These are phyloP conservation scores for Taphrina deformans DNA, from an alignment of 1,139 yeast species.

Conservation along the genomic window DNA sequence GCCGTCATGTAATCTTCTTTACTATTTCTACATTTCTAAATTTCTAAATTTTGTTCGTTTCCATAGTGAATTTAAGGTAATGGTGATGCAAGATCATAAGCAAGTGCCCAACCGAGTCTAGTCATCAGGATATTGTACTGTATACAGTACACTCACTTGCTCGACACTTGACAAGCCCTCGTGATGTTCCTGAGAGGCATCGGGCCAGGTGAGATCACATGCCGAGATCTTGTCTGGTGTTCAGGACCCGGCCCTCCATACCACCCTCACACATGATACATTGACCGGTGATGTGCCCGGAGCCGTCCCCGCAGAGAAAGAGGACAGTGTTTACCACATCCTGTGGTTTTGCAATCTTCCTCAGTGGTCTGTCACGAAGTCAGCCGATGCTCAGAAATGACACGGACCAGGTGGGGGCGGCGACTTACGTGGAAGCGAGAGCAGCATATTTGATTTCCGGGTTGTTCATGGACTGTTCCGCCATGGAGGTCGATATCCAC, in stretches of 20 bases:
- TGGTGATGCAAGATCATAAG: too few species aligned
- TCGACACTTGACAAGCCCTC: too few species aligned
- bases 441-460: slow-evolving; percentile 24
- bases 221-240: slow-evolving; percentile 1
- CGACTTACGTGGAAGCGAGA: slow-evolving; percentile 19
- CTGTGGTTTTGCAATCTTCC: slow-evolving; percentile 23
- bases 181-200: too few species aligned
- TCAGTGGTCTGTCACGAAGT: slow-evolving; percentile 7
- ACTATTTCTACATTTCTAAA: background rate
- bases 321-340: slow-evolving; percentile 23
- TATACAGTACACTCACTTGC: too few species aligned
- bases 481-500: slow-evolving; percentile 27
- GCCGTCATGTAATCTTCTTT: background rate
- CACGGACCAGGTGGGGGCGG: background rate
- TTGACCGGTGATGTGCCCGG: slow-evolving; percentile 29
- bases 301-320: slow-evolving; percentile 10
- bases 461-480: slow-evolving; percentile 4
- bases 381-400: background rate
- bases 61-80: background rate
- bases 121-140: too few species aligned
- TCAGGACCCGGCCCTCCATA: slow-evolving; percentile 31
- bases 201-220: too few species aligned
- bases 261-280: slow-evolving; percentile 31
- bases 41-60: background rate
- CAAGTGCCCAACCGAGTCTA: too few species aligned